Evolutionary conservation across 1,284 basidiomycete species (phyloP), one percentile per base, ranked within the genome.

Genomic region (Cutaneotrichosporon cutaneum): DNA sequence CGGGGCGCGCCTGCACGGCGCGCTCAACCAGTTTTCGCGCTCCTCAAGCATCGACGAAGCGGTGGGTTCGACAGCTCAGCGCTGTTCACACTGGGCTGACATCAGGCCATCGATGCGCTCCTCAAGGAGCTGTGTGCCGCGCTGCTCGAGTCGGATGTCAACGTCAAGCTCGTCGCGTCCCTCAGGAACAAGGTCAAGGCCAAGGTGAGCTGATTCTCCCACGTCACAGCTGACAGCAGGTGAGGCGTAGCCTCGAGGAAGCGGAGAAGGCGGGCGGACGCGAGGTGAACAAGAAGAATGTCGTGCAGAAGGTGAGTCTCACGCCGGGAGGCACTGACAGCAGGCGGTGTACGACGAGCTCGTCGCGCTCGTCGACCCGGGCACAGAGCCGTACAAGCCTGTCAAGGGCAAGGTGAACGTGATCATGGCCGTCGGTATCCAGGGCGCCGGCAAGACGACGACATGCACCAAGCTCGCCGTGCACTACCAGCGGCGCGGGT

Each of bases 391-490:
- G 13, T 97, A 94, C 80, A 96, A 96, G 79, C 95, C 95, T 3
- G 91, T 90, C 81, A 99, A 99, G 79, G 94, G 94, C 0, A 90
- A 94, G 72, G 81, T 88, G 18, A 96, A 96, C 80, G 89, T 99
- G 11, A 88, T 99, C 70, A 99, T 99, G 96, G 92, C 93, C 39
- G 94, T 97, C 61, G 94, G 94, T 80, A 85, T 97, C 52, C 93
- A 94, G 83, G 95, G 95, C 60, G 95, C 95, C 57, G 96, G 95
- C 53, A 99, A 99, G 84, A 99, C 95, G 4, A 99, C 95, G 32
- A 97, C 94, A 57, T 98, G 94, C 80, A 96, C 94, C 16, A 95
- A 96, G 79, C 86, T 97, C 36, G 96, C 96, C 0, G 94, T 97
- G 0, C 90, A 99, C 82, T 99, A 98, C 80, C 93, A 96, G 78